phyloP scores from a whole-genome alignment of 148 eudicot species.

The Arbutus unedo region DNA sequence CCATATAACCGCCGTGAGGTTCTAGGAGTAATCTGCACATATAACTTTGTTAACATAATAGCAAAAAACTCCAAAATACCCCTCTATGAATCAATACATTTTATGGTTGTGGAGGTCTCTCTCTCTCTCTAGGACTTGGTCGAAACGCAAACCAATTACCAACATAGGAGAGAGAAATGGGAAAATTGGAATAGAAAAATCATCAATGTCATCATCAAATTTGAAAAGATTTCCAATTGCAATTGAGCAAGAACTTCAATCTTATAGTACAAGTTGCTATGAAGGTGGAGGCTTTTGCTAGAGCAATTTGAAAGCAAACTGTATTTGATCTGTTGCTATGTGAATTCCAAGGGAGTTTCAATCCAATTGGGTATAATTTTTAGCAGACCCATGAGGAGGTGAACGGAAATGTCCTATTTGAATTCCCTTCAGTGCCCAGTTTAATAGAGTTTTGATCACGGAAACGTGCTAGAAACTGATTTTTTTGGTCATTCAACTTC shows the following conservation, averaged over 20 bases:
- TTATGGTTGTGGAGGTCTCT: too few species aligned
- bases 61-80: too few species aligned
- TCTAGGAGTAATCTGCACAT: too few species aligned
- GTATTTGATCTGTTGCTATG: constrained; percentile 29
- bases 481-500: constrained; percentile 31
- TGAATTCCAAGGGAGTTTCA: constrained; percentile 34
- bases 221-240: constrained; percentile 18
- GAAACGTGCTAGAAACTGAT: constrained; percentile 18
- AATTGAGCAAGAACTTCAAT: constrained; percentile 24
- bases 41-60: too few species aligned
- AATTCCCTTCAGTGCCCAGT: constrained; percentile 38
- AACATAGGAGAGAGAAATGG: constrained; percentile 11
- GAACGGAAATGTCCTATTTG: constrained; percentile 18
- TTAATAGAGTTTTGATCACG: constrained; percentile 26
- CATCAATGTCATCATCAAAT: constrained; percentile 2
- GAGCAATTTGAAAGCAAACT: constrained; percentile 27
- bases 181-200: constrained; percentile 14
- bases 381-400: constrained; percentile 23
- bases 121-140: constrained; percentile 47
- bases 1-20: too few species aligned
- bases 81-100: too few species aligned
- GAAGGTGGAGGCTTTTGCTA: constrained; percentile 12
- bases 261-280: constrained; percentile 12
- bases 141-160: constrained; percentile 53
- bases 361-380: constrained; percentile 19